Evolutionary conservation across 179 eudicot genomes (phyloP), one percentile per base, ranked within the genome.

Genomic region (Carnegiea gigantea): DNA sequence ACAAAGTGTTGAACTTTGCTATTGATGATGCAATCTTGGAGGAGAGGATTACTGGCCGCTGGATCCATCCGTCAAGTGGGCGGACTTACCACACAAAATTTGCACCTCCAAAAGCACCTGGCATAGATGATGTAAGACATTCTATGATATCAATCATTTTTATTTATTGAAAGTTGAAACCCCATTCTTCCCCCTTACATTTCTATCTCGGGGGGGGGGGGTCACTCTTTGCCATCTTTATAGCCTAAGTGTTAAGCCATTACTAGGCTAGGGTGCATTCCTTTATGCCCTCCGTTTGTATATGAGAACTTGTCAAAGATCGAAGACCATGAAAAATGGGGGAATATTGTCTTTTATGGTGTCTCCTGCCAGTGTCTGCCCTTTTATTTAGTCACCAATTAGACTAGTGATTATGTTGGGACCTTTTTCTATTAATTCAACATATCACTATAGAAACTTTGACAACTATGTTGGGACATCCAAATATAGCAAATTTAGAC

Each of bases 21-120:
- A 93, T 95, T 82, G 98, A 97, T 84, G 99, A 95, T 82, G 78
- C 97, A 17, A 89, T 97, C 83, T 86, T 95, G 89, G 99, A 97
- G 86, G 99, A 97, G 87, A 93, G 99, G 85, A 95, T 97, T 68
- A 97, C 99, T 57, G 99, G 99, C 53, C 95, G 98, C 15, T 92
- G 99, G 98, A 91, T 93, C 80, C 98, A 95, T 87, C 92, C 97
- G 24, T 78, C 98, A 70, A 97, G 97, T 86, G 99, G 99, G 79
- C 92, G 98, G 28, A 87, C 91, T 28, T 95, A 97, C 90, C 99
- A 97, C 90, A 89, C 97, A 77, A 97, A 97, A 81, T 97, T 90
- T 83, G 97, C 98, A 44, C 98, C 99, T 81, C 97, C 99, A 11
- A 97, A 95, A 90, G 89, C 75, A 28, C 92, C 95, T 24, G 98